A percentile compares a stretch with the other conserved stretches of the same genome.
Conservation (phyloP, 768 basidiomycete species). For the Suillus lakei region DNA sequence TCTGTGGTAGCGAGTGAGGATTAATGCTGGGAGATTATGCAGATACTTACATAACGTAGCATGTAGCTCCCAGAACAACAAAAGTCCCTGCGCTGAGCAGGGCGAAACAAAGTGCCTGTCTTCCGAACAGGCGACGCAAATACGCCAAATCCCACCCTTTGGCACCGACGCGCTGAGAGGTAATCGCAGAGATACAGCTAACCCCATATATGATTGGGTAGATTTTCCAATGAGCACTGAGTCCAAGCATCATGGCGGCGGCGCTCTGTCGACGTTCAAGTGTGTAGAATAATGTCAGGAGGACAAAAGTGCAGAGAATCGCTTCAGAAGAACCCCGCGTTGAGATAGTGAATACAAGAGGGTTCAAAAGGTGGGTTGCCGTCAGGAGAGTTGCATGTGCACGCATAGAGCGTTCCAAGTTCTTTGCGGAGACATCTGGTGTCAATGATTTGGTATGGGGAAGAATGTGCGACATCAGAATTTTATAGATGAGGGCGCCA, state of each 20-base stretch:
- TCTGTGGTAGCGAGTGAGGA: conserved; percentile 44
- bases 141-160: conserved; percentile 30
- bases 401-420: neutral
- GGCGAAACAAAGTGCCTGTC: conserved; percentile 64
- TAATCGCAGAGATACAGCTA: conserved; percentile 55
- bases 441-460: conserved; percentile 3
- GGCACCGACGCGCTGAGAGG: conserved; percentile 23
- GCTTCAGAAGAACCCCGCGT: conserved; percentile 97
- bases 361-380: conserved; percentile 85
- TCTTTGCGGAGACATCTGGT: conserved; percentile 13
- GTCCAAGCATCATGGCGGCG: conserved; percentile 76
- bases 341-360: conserved; percentile 93
- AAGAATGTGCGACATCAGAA: conserved; percentile 58
- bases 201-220: conserved; percentile 93
- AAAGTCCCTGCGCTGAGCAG: conserved; percentile 75
- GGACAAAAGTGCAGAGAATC: conserved; percentile 78
- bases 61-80: conserved; percentile 56
- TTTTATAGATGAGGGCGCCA: conserved; percentile 69
- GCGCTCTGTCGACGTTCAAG: conserved; percentile 61
- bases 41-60: conserved; percentile 76
- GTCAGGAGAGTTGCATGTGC: conserved; percentile 60
- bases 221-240: conserved; percentile 96
- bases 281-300: conserved; percentile 67
- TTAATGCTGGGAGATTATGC: neutral
- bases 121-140: conserved; percentile 50